Evolutionary conservation across 2,329 filamentous ascomycete genomes (phyloP).

Genomic region (Thelonectria blattea): DNA sequence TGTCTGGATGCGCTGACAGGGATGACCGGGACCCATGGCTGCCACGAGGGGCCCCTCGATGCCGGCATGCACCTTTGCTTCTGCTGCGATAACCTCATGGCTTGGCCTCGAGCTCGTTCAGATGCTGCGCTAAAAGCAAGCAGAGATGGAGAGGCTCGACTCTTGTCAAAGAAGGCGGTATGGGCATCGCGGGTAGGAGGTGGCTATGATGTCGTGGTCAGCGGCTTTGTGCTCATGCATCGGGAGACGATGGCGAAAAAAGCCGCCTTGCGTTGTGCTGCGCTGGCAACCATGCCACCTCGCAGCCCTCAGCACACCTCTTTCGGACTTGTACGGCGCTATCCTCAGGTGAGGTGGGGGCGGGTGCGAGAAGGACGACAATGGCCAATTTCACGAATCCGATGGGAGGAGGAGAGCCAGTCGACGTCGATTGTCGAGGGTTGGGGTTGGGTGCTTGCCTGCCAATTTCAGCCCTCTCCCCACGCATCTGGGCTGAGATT

Average conservation of each 20-base stretch:
- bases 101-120: slow-evolving; percentile 16
- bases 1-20: slow-evolving; percentile 25
- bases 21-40: slow-evolving; percentile 37
- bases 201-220: neutral
- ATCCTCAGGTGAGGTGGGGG: slow-evolving; percentile 34
- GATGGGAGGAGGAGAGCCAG: slow-evolving; percentile 15
- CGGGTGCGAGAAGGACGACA: slow-evolving; percentile 19
- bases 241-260: slow-evolving; percentile 12
- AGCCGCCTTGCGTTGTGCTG: slow-evolving; percentile 10
- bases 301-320: slow-evolving; percentile 17
- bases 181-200: slow-evolving; percentile 3
- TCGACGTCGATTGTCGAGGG: neutral
- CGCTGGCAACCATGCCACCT: slow-evolving; percentile 21
- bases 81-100: slow-evolving; percentile 31
- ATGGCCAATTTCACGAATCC: slow-evolving; percentile 29
- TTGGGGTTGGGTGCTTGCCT: slow-evolving; percentile 3
- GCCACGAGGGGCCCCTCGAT: slow-evolving; percentile 35
- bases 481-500: slow-evolving; percentile 38
- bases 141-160: slow-evolving; percentile 1
- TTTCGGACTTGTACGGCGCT: slow-evolving; percentile 25
- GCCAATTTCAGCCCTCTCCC: slow-evolving; percentile 25
- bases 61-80: slow-evolving; percentile 33
- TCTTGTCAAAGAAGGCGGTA: neutral
- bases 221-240: slow-evolving; percentile 13
- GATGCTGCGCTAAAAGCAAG: slow-evolving; percentile 29